A percentile compares a stretch with the other conserved stretches of the same genome.
Conservation (phyloP, 352 stramenopile genomes). For the Phytophthora brassicae region DNA sequence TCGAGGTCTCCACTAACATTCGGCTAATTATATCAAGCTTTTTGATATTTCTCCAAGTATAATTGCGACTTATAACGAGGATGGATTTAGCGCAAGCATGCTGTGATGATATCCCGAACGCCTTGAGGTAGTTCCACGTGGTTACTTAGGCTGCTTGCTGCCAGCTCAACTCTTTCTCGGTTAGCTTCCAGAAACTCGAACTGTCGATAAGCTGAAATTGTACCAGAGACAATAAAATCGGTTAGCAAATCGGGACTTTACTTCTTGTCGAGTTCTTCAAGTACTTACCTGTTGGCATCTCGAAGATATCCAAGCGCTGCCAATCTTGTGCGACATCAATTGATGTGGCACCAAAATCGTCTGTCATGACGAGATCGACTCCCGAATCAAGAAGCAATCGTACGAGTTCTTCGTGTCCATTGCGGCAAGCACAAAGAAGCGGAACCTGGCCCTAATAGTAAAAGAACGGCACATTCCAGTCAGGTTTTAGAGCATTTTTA, state of each 20-base stretch:
- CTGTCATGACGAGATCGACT: conserved; percentile 41
- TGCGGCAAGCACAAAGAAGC: conserved; percentile 58
- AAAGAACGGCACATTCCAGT: neutral
- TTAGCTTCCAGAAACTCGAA: conserved; percentile 20
- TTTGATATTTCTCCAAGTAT: too few species aligned
- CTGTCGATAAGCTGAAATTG: conserved; percentile 18
- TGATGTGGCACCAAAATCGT: conserved; percentile 50
- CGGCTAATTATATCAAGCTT: conserved; percentile 22
- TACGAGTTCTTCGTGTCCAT: conserved; percentile 56
- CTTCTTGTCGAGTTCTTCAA: neutral
- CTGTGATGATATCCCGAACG: conserved; percentile 17
- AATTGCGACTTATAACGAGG: neutral
- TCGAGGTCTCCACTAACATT: neutral
- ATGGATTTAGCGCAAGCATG: conserved; percentile 20
- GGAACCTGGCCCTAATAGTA: conserved; percentile 45
- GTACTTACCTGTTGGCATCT: conserved; percentile 46
- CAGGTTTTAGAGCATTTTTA: too few species aligned
- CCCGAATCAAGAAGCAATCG: conserved; percentile 33
- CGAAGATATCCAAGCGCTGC: conserved; percentile 54
- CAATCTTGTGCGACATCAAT: conserved; percentile 62
- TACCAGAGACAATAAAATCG: neutral
- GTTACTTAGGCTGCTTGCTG: conserved; percentile 14
- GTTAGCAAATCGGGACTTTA: neutral
- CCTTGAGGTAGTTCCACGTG: conserved; percentile 23
- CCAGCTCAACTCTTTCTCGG: conserved; percentile 27